Evolutionary conservation across 192 early-diverging fungal species (phyloP).

Genomic region (Coemansia nantahalensis): DNA sequence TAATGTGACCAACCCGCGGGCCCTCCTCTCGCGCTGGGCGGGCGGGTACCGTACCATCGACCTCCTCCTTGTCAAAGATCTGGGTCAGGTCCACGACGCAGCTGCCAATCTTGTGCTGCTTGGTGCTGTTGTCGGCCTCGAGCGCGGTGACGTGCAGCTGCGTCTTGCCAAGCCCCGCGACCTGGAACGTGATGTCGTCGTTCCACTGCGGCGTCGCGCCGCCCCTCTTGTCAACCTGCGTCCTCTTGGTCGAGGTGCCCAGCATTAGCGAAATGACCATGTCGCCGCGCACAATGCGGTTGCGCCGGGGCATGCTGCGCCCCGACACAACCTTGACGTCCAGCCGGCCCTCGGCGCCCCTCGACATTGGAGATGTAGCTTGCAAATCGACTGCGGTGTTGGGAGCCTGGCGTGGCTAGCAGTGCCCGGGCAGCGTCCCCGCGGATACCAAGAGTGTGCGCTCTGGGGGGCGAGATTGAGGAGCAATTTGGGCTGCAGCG

Average conservation of each 20-base stretch:
- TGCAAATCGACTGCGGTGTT: too few relatives aligned
- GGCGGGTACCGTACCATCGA: conserved; percentile 28
- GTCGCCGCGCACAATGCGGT: conserved; percentile 48
- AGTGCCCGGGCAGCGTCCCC: not conserved
- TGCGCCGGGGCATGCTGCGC: conserved; percentile 44
- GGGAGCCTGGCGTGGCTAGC: not conserved
- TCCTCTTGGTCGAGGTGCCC: conserved; percentile 42
- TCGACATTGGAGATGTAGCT: not conserved
- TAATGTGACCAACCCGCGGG: too few relatives aligned
- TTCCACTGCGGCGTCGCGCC: conserved; percentile 52
- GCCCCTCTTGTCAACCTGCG: conserved; percentile 52
- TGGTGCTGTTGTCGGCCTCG: conserved; percentile 42
- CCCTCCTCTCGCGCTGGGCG: too few relatives aligned
- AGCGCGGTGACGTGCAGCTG: conserved; percentile 36
- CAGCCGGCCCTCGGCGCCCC: conserved; percentile 35
- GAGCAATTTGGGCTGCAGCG: too few relatives aligned
- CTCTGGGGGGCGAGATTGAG: too few relatives aligned
- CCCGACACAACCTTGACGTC: conserved; percentile 49
- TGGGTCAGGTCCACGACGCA: conserved; percentile 43
- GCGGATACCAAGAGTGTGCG: too few relatives aligned
- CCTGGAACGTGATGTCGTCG: conserved; percentile 36
- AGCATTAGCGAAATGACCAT: conserved; percentile 39
- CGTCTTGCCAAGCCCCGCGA: conserved; percentile 38
- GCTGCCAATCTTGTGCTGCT: conserved; percentile 38
- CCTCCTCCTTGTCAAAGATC: conserved; percentile 49